Percentiles rank a stretch among this genome's conserved stretches.
These are phyloP conservation scores for Nemania abortiva DNA, from an alignment of 2,329 filamentous ascomycete species.

Conservation along the genomic window DNA sequence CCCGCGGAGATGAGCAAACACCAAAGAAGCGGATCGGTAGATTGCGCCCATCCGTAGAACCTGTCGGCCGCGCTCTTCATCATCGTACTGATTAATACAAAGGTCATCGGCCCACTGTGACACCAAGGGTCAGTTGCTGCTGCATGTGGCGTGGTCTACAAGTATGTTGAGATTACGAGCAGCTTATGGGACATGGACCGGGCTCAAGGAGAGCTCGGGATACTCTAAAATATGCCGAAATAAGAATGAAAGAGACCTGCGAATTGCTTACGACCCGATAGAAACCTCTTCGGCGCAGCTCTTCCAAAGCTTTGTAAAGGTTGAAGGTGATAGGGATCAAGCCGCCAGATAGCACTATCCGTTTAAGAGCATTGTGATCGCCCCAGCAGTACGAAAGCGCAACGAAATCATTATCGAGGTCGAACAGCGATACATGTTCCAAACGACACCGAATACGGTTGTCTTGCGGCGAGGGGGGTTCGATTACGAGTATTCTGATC, in stretches of 20 bases:
- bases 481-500: conserved; percentile 35
- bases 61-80: conserved; percentile 33
- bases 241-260: background rate
- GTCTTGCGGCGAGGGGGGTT: conserved; percentile 15
- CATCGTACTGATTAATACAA: conserved; percentile 37
- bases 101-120: conserved; percentile 35
- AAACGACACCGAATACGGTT: conserved; percentile 30
- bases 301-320: conserved; percentile 32
- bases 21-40: conserved; percentile 33
- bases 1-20: conserved; percentile 29
- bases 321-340: conserved; percentile 33
- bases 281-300: conserved; percentile 27
- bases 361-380: conserved; percentile 23
- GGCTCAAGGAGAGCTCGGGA: background rate
- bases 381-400: conserved; percentile 39
- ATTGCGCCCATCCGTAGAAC: conserved; percentile 37
- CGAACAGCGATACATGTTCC: conserved; percentile 28
- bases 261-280: conserved; percentile 24
- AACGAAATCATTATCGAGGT: conserved; percentile 34
- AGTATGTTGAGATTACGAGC: background rate
- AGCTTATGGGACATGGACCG: background rate
- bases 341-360: conserved; percentile 26
- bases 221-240: background rate
- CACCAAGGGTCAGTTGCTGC: background rate
- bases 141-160: background rate